Evolutionary conservation across 768 basidiomycete genomes (phyloP), one percentile per base, ranked within the genome.

Genomic region (Piloderma croceum): DNA sequence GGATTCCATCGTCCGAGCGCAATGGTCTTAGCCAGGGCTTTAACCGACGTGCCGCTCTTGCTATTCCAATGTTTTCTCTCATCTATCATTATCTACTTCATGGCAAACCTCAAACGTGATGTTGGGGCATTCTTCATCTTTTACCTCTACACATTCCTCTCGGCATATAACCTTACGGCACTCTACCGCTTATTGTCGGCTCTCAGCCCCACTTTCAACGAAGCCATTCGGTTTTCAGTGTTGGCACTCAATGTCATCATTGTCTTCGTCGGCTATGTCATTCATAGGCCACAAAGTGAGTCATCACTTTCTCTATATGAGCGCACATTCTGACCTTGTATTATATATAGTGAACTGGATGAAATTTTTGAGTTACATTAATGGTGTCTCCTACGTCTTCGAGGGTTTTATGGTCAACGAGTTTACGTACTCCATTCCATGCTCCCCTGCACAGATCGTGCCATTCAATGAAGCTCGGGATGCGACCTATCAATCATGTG

Each of bases 341-440:
- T 57, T 46, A 50, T 0, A 58, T 77, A 6, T 59, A 61, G 36
- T 60, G 53, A 22, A 38, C 5, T 51, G 50, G 51, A 51, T 53
- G 42, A 31, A 48, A 37, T 61, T 53, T 50, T 40, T 69, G 5
- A 67, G 56, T 56, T 73, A 68, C 42, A 47, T 74, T 31, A 63
- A 73, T 49, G 72, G 72, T 0, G 62, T 74, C 24, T 57, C 49
- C 10, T 70, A 67, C 51, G 64, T 59, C 2, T 73, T 75, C 53
- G 66, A 71, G 41, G 53, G 64, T 4, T 58, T 90, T 29, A 69
- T 93, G 55, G 69, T 76, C 15, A 93, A 90, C 61, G 89, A 94
- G 58, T 90, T 92, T 62, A 77, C 74, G 48, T 79, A 74, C 0
- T 60, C 84, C 6, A 58, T 83, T 17, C 86, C 81, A 33, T 83